These are phyloP conservation scores for Xylariaceae sp. DNA, from an alignment of 2,329 filamentous ascomycete species.

Conservation along the genomic window DNA sequence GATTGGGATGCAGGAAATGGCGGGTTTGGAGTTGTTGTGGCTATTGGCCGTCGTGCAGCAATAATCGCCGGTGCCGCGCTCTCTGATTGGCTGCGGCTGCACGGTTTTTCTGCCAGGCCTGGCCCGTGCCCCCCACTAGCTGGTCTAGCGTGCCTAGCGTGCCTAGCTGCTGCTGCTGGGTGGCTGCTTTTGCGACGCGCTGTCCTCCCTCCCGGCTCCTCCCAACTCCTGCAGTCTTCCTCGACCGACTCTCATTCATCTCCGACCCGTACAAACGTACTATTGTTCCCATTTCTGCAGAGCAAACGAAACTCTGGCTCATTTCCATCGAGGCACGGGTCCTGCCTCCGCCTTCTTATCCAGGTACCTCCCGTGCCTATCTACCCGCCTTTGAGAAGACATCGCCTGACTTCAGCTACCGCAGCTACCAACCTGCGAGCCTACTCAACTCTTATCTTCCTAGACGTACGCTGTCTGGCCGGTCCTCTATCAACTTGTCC, in stretches of 20 bases:
- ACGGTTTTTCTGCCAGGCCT: conserved; percentile 13
- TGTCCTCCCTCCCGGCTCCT: neutral
- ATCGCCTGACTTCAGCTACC: no score
- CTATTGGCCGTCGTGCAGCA: conserved; percentile 17
- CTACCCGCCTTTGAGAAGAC: no score
- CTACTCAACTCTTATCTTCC: no score
- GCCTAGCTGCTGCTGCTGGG: conserved; percentile 1
- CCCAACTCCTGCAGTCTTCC: neutral
- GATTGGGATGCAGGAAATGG: conserved; percentile 14
- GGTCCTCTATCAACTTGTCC: no score
- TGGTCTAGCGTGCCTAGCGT: conserved; percentile 6
- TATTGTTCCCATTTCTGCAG: neutral
- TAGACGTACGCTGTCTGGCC: no score
- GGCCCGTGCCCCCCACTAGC: conserved; percentile 17
- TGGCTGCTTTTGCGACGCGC: conserved; percentile 11
- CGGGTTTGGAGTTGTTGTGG: conserved; percentile 22
- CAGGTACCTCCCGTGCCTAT: no score
- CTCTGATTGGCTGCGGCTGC: conserved; percentile 18
- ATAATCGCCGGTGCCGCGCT: neutral
- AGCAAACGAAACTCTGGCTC: no score
- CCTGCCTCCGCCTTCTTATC: no score
- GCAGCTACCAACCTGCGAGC: no score
- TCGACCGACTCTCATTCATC: neutral
- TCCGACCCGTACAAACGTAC: neutral
- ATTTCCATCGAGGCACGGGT: no score